Conservation (phyloP, 179 eudicot genomes). For the Drosera spatulata region DNA sequence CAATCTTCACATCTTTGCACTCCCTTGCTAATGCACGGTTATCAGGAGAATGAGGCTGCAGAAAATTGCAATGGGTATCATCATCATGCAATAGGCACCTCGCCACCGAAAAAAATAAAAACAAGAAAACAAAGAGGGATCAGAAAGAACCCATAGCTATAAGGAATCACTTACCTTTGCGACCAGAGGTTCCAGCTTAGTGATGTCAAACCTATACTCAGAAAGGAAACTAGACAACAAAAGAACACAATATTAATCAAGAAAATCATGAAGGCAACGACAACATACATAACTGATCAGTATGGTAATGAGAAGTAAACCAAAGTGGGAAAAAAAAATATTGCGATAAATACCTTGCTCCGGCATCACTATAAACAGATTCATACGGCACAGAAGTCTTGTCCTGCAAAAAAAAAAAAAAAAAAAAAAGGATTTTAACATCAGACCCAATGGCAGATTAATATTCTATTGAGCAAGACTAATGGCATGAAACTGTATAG, state of each 20-base stretch:
- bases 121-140: neutral
- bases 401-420: slow-evolving; percentile 34
- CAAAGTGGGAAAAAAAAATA: neutral
- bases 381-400: slow-evolving; percentile 85
- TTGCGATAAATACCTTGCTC: slow-evolving; percentile 57
- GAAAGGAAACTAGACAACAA: slow-evolving; percentile 41
- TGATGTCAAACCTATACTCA: slow-evolving; percentile 82
- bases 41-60: slow-evolving; percentile 99
- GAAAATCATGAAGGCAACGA: neutral
- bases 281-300: neutral
- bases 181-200: slow-evolving; percentile 94
- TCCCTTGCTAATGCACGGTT: slow-evolving; percentile 97
- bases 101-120: neutral
- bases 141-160: neutral
- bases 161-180: slow-evolving; percentile 63
- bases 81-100: neutral
- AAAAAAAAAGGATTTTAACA: neutral
- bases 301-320: neutral
- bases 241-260: neutral
- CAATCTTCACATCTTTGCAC: slow-evolving; percentile 97
- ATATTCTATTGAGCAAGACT: too few species aligned
- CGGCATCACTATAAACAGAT: slow-evolving; percentile 77
- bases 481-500: too few species aligned
- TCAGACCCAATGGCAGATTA: too few species aligned
- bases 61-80: neutral